Conservation (phyloP, 208 protist species). For the Vickermania spadyakhi region DNA sequence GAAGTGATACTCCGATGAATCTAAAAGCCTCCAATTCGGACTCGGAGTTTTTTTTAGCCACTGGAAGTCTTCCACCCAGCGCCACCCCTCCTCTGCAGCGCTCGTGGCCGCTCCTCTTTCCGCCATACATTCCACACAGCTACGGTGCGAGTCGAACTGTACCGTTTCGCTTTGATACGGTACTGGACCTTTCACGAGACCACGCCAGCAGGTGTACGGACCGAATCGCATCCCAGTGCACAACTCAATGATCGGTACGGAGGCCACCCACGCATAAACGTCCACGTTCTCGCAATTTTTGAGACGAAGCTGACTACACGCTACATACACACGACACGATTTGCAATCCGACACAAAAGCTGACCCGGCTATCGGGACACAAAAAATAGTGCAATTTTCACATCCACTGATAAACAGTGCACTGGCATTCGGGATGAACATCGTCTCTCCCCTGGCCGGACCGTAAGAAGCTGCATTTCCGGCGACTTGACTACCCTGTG, state of each 20-base stretch:
- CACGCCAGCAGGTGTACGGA: conserved; percentile 66
- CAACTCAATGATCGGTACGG: conserved; percentile 75
- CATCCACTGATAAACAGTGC: conserved; percentile 52
- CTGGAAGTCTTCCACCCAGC: conserved; percentile 79
- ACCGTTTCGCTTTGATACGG: conserved; percentile 8
- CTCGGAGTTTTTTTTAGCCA: conserved; percentile 73
- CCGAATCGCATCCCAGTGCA: conserved; percentile 64
- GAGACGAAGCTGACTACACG: conserved; percentile 79
- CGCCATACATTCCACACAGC: conserved; percentile 51
- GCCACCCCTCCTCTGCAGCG: conserved; percentile 26
- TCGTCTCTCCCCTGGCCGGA: conserved; percentile 7
- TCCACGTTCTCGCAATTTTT: conserved; percentile 56
- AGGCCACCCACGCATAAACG: conserved; percentile 76
- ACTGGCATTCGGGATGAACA: conserved; percentile 37
- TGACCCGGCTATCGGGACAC: conserved; percentile 62
- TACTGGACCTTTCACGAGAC: conserved; percentile 31
- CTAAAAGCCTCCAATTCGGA: conserved; percentile 69
- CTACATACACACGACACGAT: conserved; percentile 61
- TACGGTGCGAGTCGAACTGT: conserved; percentile 25
- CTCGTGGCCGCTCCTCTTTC: conserved; percentile 13
- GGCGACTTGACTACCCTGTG: not conserved
- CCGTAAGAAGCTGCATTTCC: conserved; percentile 29
- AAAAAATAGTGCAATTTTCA: conserved; percentile 37
- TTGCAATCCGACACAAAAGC: conserved; percentile 64
- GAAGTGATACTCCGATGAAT: conserved; percentile 17